These are phyloP conservation scores for Aspergillus calidoustus DNA, from an alignment of 2,329 filamentous ascomycete species.

Conservation along the genomic window DNA sequence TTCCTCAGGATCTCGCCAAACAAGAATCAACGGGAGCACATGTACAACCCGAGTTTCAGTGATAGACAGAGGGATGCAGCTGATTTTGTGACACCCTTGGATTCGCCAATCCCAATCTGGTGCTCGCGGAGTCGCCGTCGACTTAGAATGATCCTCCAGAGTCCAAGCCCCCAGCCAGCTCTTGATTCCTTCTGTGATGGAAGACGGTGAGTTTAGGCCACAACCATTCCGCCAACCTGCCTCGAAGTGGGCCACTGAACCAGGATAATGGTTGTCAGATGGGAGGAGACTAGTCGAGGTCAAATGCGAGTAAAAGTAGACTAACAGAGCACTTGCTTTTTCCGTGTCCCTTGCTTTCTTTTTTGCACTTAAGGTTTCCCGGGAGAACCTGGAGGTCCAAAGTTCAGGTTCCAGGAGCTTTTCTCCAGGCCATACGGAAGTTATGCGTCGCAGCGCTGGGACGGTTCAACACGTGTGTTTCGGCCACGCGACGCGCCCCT, in stretches of 20 bases:
- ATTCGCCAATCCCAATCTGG: not conserved
- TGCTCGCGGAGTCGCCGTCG: not conserved
- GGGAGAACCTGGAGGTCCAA: not conserved
- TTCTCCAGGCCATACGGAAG: not conserved
- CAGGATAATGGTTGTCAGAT: conserved; percentile 1
- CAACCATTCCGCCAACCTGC: not conserved
- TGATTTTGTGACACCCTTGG: not conserved
- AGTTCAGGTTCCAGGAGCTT: not conserved
- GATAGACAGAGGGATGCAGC: not conserved
- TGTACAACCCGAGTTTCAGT: conserved; percentile 7
- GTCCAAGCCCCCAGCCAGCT: not conserved
- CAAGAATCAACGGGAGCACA: not conserved
- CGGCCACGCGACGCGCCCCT: conserved; percentile 6
- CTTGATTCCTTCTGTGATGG: not conserved
- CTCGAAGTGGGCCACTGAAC: not conserved
- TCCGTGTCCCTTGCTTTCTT: not conserved
- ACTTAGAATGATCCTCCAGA: not conserved
- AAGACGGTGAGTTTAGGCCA: not conserved
- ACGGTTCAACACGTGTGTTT: conserved; percentile 5
- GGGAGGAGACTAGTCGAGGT: not conserved
- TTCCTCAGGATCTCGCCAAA: not conserved
- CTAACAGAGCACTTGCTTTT: not conserved
- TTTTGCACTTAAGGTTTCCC: not conserved
- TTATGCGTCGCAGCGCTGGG: not conserved
- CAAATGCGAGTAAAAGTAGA: not conserved